phyloP scores from a whole-genome alignment of 2,329 filamentous ascomycete genomes.

The Fusarium sp. region DNA sequence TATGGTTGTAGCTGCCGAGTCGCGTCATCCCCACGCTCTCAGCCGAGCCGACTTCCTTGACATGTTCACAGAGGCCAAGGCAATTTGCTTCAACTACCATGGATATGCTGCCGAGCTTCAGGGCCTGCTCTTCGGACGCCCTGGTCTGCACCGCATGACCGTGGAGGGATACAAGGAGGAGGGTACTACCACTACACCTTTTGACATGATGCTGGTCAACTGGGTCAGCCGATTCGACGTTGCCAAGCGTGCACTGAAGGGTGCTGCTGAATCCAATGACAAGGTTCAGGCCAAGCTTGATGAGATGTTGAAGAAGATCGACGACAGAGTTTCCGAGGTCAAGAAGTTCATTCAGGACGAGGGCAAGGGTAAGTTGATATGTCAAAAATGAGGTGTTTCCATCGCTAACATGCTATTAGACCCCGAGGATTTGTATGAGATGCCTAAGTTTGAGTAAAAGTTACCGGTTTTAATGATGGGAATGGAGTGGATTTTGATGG shows the following conservation, averaged over 20 bases:
- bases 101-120: slow-evolving; percentile 72
- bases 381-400: rapidly evolving
- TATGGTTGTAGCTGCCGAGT: slow-evolving; percentile 70
- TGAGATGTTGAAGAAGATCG: slow-evolving; percentile 61
- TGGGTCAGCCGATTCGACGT: slow-evolving; percentile 70
- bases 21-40: slow-evolving; percentile 70
- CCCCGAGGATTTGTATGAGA: slow-evolving; percentile 40
- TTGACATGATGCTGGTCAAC: slow-evolving; percentile 77
- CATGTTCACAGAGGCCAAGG: slow-evolving; percentile 68
- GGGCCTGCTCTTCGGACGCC: slow-evolving; percentile 71
- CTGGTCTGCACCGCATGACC: slow-evolving; percentile 62
- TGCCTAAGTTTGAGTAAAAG: slow-evolving; percentile 33
- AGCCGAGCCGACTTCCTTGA: slow-evolving; percentile 63
- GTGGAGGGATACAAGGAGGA: slow-evolving; percentile 74
- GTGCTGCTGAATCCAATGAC: slow-evolving; percentile 61
- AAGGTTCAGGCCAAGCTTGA: slow-evolving; percentile 60
- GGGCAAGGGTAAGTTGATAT: slow-evolving; percentile 60
- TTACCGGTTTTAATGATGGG: background rate
- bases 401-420: slow-evolving; percentile 27
- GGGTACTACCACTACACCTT: slow-evolving; percentile 75
- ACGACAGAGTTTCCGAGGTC: slow-evolving; percentile 61
- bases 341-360: slow-evolving; percentile 65
- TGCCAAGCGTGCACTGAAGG: slow-evolving; percentile 65
- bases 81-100: slow-evolving; percentile 76
- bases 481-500: background rate